Evolutionary conservation across 106 monocot genomes (phyloP).

Genomic region (Platanthera guangdongensis): DNA sequence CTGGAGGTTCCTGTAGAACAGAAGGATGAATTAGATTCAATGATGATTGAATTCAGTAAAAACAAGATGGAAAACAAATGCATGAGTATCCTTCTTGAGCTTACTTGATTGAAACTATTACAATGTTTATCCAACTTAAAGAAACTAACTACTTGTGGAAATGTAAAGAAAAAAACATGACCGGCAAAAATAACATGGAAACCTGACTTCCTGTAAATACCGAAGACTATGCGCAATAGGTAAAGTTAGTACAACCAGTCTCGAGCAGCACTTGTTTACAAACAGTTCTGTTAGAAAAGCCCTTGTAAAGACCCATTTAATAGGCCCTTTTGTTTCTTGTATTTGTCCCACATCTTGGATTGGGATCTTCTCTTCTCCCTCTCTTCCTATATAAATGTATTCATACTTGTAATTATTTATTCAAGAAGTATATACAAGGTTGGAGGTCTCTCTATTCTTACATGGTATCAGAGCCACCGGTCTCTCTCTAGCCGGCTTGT

Average conservation of each 20-base stretch:
- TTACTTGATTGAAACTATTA: background rate
- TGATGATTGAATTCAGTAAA: background rate
- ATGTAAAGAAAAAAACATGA: background rate
- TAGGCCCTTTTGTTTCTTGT: no score
- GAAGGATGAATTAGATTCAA: slow-evolving; percentile 14
- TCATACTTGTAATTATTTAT: no score
- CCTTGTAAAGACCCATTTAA: no score
- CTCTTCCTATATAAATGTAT: no score
- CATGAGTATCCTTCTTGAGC: background rate
- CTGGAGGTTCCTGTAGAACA: slow-evolving; percentile 77
- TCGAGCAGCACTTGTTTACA: background rate
- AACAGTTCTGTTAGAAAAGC: background rate
- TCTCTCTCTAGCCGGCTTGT: no score
- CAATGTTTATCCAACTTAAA: background rate
- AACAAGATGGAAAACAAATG: background rate
- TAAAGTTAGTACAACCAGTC: background rate
- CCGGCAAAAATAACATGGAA: background rate
- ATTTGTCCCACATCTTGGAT: no score
- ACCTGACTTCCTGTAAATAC: background rate
- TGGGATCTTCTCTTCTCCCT: no score
- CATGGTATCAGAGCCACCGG: no score
- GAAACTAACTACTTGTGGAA: background rate
- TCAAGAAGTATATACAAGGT: no score
- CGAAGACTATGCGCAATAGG: background rate
- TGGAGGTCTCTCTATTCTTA: no score